A percentile compares a stretch with the other conserved stretches of the same genome.
Evolutionary conservation across 192 early-diverging fungal species (phyloP).

Genomic region (Coemansia sp.): DNA sequence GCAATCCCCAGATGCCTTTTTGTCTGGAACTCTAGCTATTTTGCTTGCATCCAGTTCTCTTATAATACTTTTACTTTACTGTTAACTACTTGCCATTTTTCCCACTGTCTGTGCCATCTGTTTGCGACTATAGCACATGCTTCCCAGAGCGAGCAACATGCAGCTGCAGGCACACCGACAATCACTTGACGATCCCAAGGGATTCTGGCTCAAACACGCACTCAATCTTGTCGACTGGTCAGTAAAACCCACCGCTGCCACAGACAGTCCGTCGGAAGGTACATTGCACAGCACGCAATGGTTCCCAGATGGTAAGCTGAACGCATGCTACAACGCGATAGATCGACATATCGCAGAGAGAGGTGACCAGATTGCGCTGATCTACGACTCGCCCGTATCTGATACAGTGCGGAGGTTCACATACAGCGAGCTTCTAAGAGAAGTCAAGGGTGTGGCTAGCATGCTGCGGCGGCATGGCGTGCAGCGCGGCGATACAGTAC

Average conservation of each 20-base stretch:
- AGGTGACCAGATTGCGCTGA: slow-evolving; percentile 64
- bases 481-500: slow-evolving; percentile 67
- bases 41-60: background rate
- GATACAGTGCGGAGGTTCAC: slow-evolving; percentile 57
- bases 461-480: slow-evolving; percentile 64
- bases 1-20: background rate
- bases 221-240: slow-evolving; percentile 45
- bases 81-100: background rate
- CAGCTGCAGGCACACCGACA: slow-evolving; percentile 32
- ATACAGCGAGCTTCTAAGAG: slow-evolving; percentile 65
- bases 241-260: slow-evolving; percentile 20
- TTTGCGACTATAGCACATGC: background rate
- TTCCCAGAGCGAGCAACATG: background rate
- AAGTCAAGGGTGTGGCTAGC: slow-evolving; percentile 66
- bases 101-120: background rate
- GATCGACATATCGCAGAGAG: slow-evolving; percentile 70
- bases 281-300: slow-evolving; percentile 53
- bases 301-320: slow-evolving; percentile 71
- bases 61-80: background rate
- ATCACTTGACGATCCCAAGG: slow-evolving; percentile 38
- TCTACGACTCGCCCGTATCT: slow-evolving; percentile 74
- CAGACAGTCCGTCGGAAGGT: slow-evolving; percentile 7
- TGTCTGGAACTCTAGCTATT: background rate
- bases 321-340: slow-evolving; percentile 79
- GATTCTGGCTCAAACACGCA: slow-evolving; percentile 50